phyloP scores from a whole-genome alignment of 306 rosid species.

The Astragalus membranaceus region DNA sequence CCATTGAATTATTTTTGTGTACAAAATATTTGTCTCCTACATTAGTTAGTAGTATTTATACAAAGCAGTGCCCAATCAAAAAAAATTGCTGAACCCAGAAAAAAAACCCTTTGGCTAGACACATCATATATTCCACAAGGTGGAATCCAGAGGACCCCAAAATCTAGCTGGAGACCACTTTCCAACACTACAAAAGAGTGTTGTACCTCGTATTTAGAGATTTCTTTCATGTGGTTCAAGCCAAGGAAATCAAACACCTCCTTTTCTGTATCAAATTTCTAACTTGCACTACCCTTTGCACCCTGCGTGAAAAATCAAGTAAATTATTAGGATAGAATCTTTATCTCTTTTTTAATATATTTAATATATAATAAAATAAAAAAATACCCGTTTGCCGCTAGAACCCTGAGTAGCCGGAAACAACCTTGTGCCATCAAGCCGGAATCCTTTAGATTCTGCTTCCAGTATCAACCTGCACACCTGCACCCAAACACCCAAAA shows the following conservation, averaged over 20 bases:
- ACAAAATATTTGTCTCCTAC: neutral
- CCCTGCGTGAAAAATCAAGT: slow-evolving; percentile 44
- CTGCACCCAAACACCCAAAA: slow-evolving; percentile 34
- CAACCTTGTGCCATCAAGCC: slow-evolving; percentile 85
- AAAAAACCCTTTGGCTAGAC: neutral
- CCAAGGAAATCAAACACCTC: slow-evolving; percentile 88
- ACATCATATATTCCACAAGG: neutral
- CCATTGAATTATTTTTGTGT: neutral
- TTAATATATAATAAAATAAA: too few relatives aligned
- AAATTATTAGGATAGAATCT: neutral
- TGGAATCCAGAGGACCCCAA: neutral
- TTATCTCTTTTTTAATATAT: neutral
- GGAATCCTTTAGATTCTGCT: slow-evolving; percentile 87
- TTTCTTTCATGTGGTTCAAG: slow-evolving; percentile 83
- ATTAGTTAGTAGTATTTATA: slow-evolving; percentile 3
- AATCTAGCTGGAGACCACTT: neutral
- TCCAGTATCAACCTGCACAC: slow-evolving; percentile 72
- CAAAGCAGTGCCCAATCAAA: neutral
- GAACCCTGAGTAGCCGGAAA: slow-evolving; percentile 66
- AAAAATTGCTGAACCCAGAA: too few relatives aligned
- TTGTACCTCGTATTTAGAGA: slow-evolving; percentile 41
- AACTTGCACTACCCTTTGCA: slow-evolving; percentile 54
- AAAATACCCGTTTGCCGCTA: slow-evolving; percentile 67
- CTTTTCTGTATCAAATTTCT: slow-evolving; percentile 67
- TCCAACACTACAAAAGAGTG: too few relatives aligned